Evolutionary conservation across 2,329 filamentous ascomycete genomes (phyloP), one percentile per base, ranked within the genome.

Genomic region (Fusarium brachygibbosum): DNA sequence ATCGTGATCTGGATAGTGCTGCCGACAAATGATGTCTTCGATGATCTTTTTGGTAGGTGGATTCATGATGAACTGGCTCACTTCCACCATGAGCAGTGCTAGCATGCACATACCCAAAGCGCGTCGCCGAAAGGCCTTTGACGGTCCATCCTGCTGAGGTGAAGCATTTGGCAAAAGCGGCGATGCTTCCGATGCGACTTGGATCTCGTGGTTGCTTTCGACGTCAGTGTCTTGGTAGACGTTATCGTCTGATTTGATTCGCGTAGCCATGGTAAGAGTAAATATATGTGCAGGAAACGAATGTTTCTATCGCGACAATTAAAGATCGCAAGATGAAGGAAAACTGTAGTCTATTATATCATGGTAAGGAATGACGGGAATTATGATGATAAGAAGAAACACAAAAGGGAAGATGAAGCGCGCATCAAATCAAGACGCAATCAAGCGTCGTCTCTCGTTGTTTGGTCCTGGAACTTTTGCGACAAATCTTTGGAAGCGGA

Each of bases 11-110:
- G 83, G 81, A 66, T 83, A 85, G 63, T 83, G 80, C 17, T 79
- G 71, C 25, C 83, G 82, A 74, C 87, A 89, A 44, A 87, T 82
- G 45, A 87, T 81, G 52, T 82, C 79, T 72, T 89, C 87, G 67
- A 85, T 81, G 51, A 88, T 80, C 54, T 84, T 82, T 50, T 82
- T 84, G 44, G 77, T 73, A 1, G 86, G 84, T 5, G 85, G 79
- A 21, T 55, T 79, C 66, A 75, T 78, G 56, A 77, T 73, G 58
- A 71, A 77, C 13, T 80, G 71, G 62, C 80, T 82, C 14, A 84
- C 76, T 49, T 83, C 81, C 52, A 83, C 66, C 41, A 85, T 66
- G 51, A 85, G 77, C 40, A 86, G 67, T 25, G 81, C 77, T 3
- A 83, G 17, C 42, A 81, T 66, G 58, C 76, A 77, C 70, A 81